Base-by-base conservation (phyloP, 768 basidiomycete genomes). In the Pleurotus cornucopiae region DNA sequence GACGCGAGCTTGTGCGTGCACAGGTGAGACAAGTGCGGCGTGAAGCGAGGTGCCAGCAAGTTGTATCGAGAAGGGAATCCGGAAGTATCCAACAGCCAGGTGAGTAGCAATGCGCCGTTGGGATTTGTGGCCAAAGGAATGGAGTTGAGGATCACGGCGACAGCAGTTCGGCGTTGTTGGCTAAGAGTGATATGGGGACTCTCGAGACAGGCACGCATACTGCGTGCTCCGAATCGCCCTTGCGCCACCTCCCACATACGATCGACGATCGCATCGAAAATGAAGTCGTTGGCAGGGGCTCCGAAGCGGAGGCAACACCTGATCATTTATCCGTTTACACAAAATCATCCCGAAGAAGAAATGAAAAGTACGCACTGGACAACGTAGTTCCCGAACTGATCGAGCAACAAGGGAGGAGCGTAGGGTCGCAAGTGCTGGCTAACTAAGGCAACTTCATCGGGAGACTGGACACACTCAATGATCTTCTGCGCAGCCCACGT, bases 401-500 rank as follows among this genome's bases (percentile, higher is more conserved):
- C 95, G 37, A 98, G 82, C 40, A 98, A 82, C 16, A 99, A 79
- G 7, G 97, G 94, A 45, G 97, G 97, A 9, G 90, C 83, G 67
- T 96, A 99, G 0, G 97, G 86, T 57, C 91, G 78, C 58, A 99
- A 72, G 67, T 96, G 90, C 67, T 89, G 86, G 45, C 91, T 85
- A 64, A 99, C 86, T 40, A 96, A 71, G 5, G 78, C 78, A 54
- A 94, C 81, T 69, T 99, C 97, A 54, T 97, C 94, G 14, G 89
- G 85, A 30, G 80, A 86, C 56, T 86, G 83, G 44, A 94, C 91
- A 59, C 94, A 96, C 73, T 98, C 94, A 57, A 98, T 98, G 66
- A 97, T 94, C 80, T 98, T 98, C 72, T 99, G 97, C 2, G 95
- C 95, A 2, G 96, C 96, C 97, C 97, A 98, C 0, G 97, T 99